A percentile compares a stretch with the other conserved stretches of the same genome.
phyloP scores from a whole-genome alignment of 1,284 basidiomycete genomes.

The Pyrrhoderma noxium region DNA sequence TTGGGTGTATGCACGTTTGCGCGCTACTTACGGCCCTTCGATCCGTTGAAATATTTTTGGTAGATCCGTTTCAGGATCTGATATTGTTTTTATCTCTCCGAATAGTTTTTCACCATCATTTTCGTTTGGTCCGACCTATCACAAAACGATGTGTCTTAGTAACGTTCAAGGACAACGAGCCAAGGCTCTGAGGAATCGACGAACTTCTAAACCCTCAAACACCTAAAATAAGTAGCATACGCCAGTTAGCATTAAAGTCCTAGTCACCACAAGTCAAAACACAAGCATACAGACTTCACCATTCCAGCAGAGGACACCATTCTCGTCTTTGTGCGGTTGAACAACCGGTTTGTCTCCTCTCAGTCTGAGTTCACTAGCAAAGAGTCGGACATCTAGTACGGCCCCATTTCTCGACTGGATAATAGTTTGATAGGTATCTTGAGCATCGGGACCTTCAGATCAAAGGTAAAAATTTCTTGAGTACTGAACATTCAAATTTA shows the following conservation, averaged over 20 bases:
- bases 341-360: conserved; percentile 54
- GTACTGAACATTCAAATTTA: neutral
- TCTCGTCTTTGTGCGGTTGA: conserved; percentile 64
- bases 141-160: too few relatives aligned
- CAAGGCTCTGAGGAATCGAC: conserved; percentile 32
- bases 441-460: conserved; percentile 56
- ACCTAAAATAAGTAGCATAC: conserved; percentile 37
- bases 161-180: neutral
- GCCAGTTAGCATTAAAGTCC: neutral
- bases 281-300: conserved; percentile 58
- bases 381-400: conserved; percentile 42
- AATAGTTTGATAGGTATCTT: conserved; percentile 26
- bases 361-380: conserved; percentile 74
- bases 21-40: conserved; percentile 77
- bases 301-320: conserved; percentile 80
- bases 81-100: conserved; percentile 32
- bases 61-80: conserved; percentile 37
- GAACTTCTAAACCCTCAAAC: conserved; percentile 68
- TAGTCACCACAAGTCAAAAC: neutral
- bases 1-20: conserved; percentile 4
- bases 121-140: conserved; percentile 25
- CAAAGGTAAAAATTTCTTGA: neutral
- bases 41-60: conserved; percentile 50
- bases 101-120: conserved; percentile 79
- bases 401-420: conserved; percentile 5